Evolutionary conservation across 495 filamentous ascomycete species (phyloP).

Genomic region (Lasiosphaeriaceae sp.): DNA sequence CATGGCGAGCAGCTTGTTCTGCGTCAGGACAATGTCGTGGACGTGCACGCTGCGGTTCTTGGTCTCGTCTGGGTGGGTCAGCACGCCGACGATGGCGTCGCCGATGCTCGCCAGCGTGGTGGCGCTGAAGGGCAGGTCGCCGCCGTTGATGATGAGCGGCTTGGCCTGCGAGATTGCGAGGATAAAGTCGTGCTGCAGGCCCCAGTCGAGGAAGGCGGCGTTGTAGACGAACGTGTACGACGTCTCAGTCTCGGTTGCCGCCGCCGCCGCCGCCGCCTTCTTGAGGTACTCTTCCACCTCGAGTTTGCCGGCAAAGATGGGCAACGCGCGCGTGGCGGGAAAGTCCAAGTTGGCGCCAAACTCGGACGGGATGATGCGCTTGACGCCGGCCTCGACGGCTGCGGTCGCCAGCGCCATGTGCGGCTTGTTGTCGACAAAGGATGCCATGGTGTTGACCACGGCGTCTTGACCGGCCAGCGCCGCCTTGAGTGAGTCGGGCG

Average conservation of each 20-base stretch:
- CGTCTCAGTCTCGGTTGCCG: constrained; percentile 25
- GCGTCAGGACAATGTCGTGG: not conserved
- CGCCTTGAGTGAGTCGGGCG: constrained; percentile 38
- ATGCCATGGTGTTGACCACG: constrained; percentile 35
- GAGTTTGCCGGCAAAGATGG: constrained; percentile 46
- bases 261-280: constrained; percentile 28
- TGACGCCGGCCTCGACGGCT: constrained; percentile 45
- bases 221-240: constrained; percentile 44
- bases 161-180: not conserved
- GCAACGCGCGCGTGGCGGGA: constrained; percentile 28
- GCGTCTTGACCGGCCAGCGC: constrained; percentile 48
- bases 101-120: not conserved
- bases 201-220: constrained; percentile 34
- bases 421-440: constrained; percentile 2
- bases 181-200: not conserved
- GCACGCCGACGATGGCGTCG: not conserved
- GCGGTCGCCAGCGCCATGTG: constrained; percentile 48
- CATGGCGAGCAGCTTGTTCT: not conserved
- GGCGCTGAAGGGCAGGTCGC: not conserved
- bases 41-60: not conserved
- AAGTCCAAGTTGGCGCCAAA: constrained; percentile 47
- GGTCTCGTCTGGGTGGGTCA: not conserved
- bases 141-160: not conserved
- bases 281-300: constrained; percentile 37
- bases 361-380: constrained; percentile 53